A percentile compares a stretch with the other conserved stretches of the same genome.
phyloP scores from a whole-genome alignment of 345 rosid species.

The Geranium rotundifolium region DNA sequence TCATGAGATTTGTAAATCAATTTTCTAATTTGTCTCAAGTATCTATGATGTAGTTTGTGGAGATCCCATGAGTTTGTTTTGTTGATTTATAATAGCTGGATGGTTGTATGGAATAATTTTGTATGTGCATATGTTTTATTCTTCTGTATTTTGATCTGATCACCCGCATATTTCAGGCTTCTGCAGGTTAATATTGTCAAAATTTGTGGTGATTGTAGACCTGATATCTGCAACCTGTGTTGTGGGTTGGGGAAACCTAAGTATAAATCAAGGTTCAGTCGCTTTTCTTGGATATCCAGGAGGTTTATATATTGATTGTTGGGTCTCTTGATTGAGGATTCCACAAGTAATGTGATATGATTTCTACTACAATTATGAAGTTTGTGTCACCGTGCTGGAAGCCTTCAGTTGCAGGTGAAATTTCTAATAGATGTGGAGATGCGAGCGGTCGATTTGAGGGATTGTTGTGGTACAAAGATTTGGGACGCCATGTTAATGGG shows the following conservation, averaged over 20 bases:
- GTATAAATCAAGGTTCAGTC: constrained; percentile 18
- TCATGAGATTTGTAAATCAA: too few relatives aligned
- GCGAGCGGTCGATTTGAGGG: constrained; percentile 54
- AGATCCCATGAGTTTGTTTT: background rate
- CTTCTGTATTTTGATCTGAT: constrained; percentile 1
- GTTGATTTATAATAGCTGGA: too few relatives aligned
- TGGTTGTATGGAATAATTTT: too few relatives aligned
- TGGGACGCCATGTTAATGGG: constrained; percentile 52
- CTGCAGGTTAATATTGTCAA: constrained; percentile 39
- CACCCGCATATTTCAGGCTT: background rate
- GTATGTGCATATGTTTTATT: background rate
- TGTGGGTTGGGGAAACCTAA: constrained; percentile 33
- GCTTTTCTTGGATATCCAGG: constrained; percentile 16
- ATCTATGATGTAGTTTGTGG: too few relatives aligned
- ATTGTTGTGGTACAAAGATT: constrained; percentile 81
- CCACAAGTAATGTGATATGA: constrained; percentile 60
- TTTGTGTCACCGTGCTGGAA: constrained; percentile 84
- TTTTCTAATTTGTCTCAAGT: background rate
- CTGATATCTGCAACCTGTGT: constrained; percentile 46
- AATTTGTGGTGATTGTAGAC: constrained; percentile 41
- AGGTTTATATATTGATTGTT: constrained; percentile 33
- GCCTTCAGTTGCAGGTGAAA: constrained; percentile 62
- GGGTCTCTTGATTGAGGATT: constrained; percentile 52
- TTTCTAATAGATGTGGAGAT: constrained; percentile 50
- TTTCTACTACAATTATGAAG: constrained; percentile 48